A percentile compares a stretch with the other conserved stretches of the same genome.
Evolutionary conservation across 2,329 filamentous ascomycete genomes (phyloP).

Genomic region (Colletotrichum sp.): DNA sequence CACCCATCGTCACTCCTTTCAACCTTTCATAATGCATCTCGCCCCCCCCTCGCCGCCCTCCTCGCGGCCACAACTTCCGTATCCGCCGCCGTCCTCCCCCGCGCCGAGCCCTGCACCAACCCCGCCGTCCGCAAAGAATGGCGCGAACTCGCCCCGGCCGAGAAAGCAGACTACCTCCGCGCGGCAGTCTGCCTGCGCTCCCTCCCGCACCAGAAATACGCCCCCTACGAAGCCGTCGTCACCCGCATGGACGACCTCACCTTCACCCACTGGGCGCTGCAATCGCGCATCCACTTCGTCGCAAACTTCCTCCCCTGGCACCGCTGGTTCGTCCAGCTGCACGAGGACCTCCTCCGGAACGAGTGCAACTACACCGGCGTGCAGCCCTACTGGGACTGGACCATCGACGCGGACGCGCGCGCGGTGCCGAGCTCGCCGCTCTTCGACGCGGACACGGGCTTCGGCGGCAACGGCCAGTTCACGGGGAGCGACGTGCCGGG

Average conservation of each 20-base stretch:
- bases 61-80: neutral
- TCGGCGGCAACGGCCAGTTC: slow-evolving; percentile 31
- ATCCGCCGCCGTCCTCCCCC: neutral
- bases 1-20: neutral
- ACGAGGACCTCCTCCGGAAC: slow-evolving; percentile 32
- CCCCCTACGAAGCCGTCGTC: slow-evolving; percentile 12
- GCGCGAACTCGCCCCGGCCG: slow-evolving; percentile 21
- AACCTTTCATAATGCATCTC: neutral
- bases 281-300: slow-evolving; percentile 24
- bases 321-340: slow-evolving; percentile 33
- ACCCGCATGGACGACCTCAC: slow-evolving; percentile 24
- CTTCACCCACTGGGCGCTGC: slow-evolving; percentile 22
- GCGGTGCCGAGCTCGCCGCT: slow-evolving; percentile 27
- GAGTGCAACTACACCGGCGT: slow-evolving; percentile 35
- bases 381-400: slow-evolving; percentile 39
- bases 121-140: slow-evolving; percentile 22
- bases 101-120: neutral
- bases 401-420: slow-evolving; percentile 24
- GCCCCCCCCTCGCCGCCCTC: neutral
- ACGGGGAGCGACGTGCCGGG: slow-evolving; percentile 19
- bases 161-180: slow-evolving; percentile 23
- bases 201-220: slow-evolving; percentile 20
- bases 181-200: slow-evolving; percentile 21
- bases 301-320: slow-evolving; percentile 40
- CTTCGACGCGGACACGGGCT: slow-evolving; percentile 35